Conservation (phyloP, 164 flowering plant species). For the Vitis labrusca region DNA sequence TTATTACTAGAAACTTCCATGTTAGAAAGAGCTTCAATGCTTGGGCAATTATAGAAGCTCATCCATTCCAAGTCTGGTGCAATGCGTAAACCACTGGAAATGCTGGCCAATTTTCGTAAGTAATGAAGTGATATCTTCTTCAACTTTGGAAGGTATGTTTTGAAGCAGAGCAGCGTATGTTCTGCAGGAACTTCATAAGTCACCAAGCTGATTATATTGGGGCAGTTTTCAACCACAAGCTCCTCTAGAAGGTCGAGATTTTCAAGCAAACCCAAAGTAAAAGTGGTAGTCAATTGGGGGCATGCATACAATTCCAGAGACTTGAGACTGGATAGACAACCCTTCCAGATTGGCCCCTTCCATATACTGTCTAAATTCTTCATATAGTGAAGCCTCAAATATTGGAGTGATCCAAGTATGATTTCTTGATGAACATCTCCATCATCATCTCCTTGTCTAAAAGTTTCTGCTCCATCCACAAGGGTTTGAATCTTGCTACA, state of each 20-base stretch:
- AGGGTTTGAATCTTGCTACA: neutral
- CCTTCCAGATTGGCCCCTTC: neutral
- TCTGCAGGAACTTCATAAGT: no score
- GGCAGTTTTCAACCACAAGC: neutral
- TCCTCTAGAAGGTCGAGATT: neutral
- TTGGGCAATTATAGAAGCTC: neutral
- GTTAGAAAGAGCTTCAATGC: neutral
- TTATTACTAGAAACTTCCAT: neutral
- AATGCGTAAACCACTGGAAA: neutral
- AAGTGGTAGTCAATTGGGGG: neutral
- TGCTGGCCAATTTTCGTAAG: neutral
- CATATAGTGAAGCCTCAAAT: neutral
- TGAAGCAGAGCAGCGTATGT: neutral
- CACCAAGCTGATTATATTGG: no score
- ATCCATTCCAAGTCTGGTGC: neutral
- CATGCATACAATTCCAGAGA: neutral
- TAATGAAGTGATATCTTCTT: no score
- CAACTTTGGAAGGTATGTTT: neutral
- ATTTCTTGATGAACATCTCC: neutral
- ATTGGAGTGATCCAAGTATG: neutral
- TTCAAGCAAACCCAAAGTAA: neutral
- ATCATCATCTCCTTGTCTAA: neutral
- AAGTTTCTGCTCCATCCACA: no score
- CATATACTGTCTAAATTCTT: neutral
- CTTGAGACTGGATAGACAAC: neutral